Percentiles rank a stretch among this genome's conserved stretches.
Evolutionary conservation across 495 filamentous ascomycete species (phyloP).

Genomic region (Rusavskia elegans): DNA sequence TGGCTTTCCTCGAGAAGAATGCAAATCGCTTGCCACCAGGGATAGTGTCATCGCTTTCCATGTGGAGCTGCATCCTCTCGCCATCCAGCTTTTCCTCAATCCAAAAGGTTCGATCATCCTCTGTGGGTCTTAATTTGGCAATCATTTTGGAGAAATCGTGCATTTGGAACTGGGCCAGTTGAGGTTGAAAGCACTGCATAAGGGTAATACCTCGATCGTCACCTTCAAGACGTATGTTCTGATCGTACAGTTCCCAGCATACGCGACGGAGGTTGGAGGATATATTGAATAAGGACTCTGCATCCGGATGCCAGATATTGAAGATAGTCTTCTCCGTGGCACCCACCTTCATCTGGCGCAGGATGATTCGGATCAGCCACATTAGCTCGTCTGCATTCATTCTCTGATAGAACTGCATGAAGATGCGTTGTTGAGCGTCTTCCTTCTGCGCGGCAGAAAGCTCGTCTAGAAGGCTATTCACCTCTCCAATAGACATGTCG

Average conservation of each 20-base stretch:
- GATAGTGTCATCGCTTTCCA: conserved; percentile 50
- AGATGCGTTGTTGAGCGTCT: conserved; percentile 63
- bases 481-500: conserved; percentile 68
- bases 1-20: conserved; percentile 94
- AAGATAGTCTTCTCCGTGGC: conserved; percentile 89
- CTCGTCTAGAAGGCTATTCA: conserved; percentile 73
- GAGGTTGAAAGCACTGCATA: conserved; percentile 96
- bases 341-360: conserved; percentile 96
- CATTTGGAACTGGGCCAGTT: conserved; percentile 91
- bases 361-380: conserved; percentile 89
- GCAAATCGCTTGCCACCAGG: conserved; percentile 59
- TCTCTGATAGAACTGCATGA: conserved; percentile 65
- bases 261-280: conserved; percentile 81
- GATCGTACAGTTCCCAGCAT: conserved; percentile 87
- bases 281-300: conserved; percentile 75
- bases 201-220: conserved; percentile 60
- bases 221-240: conserved; percentile 52
- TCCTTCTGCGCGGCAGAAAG: conserved; percentile 64
- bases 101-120: conserved; percentile 70
- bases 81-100: conserved; percentile 97
- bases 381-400: conserved; percentile 91
- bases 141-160: conserved; percentile 74
- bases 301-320: conserved; percentile 86
- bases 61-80: conserved; percentile 94
- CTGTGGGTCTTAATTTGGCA: conserved; percentile 47